Base-by-base conservation (phyloP, 192 early-diverging fungal species). In the Linnemannia zychae region DNA sequence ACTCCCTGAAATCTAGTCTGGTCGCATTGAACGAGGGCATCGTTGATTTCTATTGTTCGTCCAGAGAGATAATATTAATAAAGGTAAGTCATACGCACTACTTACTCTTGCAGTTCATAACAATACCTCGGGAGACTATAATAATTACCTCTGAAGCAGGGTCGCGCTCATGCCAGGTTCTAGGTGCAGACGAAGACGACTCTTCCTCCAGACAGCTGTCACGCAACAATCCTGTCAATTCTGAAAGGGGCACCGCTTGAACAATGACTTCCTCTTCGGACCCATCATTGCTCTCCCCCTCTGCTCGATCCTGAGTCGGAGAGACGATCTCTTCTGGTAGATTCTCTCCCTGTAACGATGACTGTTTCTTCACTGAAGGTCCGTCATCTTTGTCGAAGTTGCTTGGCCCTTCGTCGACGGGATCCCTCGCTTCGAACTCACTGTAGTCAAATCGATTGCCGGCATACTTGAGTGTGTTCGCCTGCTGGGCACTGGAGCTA, bases 1-100 rank as follows among this genome's bases (percentile, higher is more conserved):
- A 94, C 68, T 93, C 91, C 44, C 90, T 86, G 80, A 87, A 93
- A 71, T 92, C 88, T 46, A 94, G 81, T 33, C 84, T 63, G 11
- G 77, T 85, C 24, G 75, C 63, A 34, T 69, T 79, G 50, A 85
- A 85, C 28, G 77, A 33, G 17, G 83, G 77, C 38, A 79, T 12
- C 11, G 52, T 36, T 6, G 83, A 76, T 85, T 85, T 85, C 83
- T 85, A 52, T 33, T 18, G 40, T 49, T 44, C 38, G 18, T 18
- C 9, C 11, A 71, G 17, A 31, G 60, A 69, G 47, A 71, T 0
- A 49, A 3, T 5, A 18, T 79, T 50, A 6, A 24, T 11, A 24
- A 7, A 2, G n/a, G 40, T 72, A 7, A 22, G 13, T 31, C 9
- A 63, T 7, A 24, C 36, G 15, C 46, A 15, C 7, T 28, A n/a